A percentile compares a stretch with the other conserved stretches of the same genome.
Conservation (phyloP, 2,329 filamentous ascomycete genomes). For the Juglanconis juglandina region DNA sequence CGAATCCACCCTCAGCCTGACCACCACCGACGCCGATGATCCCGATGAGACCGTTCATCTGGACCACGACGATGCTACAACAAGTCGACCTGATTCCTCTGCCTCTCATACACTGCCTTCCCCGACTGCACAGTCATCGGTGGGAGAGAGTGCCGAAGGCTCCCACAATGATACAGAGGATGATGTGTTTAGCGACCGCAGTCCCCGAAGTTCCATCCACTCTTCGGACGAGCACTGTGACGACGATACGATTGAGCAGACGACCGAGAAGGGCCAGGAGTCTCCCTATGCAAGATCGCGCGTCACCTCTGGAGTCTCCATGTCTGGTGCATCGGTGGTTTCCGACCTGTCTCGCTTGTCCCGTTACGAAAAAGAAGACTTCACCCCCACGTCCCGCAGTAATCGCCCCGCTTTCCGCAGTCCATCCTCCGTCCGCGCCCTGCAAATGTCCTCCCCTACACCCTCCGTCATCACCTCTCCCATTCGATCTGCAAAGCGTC, state of each 20-base stretch:
- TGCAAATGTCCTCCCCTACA: constrained; percentile 69
- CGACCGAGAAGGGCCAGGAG: constrained; percentile 18
- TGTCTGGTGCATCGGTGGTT: constrained; percentile 38
- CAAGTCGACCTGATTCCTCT: constrained; percentile 22
- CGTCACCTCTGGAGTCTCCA: constrained; percentile 25
- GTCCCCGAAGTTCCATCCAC: constrained; percentile 53
- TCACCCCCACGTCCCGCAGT: constrained; percentile 53
- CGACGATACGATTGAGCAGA: constrained; percentile 22
- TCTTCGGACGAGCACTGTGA: constrained; percentile 37
- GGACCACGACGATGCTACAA: constrained; percentile 3
- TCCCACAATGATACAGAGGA: constrained; percentile 52
- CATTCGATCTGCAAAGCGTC: constrained; percentile 47
- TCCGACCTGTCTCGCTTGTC: constrained; percentile 51
- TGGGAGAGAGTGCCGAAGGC: constrained; percentile 39
- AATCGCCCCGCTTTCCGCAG: constrained; percentile 66
- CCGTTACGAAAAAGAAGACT: constrained; percentile 49
- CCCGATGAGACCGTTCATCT: constrained; percentile 14
- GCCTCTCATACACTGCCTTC: constrained; percentile 19
- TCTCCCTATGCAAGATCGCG: constrained; percentile 35
- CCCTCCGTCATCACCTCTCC: constrained; percentile 55
- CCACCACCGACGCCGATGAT: constrained; percentile 17
- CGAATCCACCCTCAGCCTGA: constrained; percentile 20
- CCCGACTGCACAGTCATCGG: constrained; percentile 20
- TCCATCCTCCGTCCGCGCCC: constrained; percentile 64
- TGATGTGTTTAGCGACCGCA: constrained; percentile 58